Percentiles rank a stretch among this genome's conserved stretches.
These are phyloP conservation scores for Pulveroboletus sp. DNA, from an alignment of 768 basidiomycete genomes.

Conservation along the genomic window DNA sequence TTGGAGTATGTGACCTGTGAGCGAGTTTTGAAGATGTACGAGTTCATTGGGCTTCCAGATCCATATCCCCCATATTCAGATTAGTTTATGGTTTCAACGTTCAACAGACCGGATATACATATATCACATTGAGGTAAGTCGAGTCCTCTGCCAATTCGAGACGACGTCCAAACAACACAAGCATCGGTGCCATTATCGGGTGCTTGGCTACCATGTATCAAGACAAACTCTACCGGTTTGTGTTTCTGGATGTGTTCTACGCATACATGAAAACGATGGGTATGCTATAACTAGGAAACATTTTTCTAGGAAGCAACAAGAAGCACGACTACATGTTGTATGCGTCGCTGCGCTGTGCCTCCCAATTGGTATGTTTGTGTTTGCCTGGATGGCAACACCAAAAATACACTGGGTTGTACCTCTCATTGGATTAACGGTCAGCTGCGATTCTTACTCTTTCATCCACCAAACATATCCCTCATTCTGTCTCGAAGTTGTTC, in stretches of 20 bases:
- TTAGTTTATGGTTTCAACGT: slow-evolving; percentile 55
- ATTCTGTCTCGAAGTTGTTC: slow-evolving; percentile 32
- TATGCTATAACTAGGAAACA: slow-evolving; percentile 23
- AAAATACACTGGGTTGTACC: slow-evolving; percentile 54
- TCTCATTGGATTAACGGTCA: slow-evolving; percentile 19
- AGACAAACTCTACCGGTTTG: slow-evolving; percentile 44
- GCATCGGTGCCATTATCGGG: slow-evolving; percentile 50
- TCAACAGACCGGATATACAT: slow-evolving; percentile 30
- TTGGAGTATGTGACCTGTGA: slow-evolving; percentile 41
- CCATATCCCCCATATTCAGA: slow-evolving; percentile 51
- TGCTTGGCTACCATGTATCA: slow-evolving; percentile 42
- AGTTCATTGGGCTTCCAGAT: slow-evolving; percentile 30
- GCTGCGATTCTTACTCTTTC: neutral
- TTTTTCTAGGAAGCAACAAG: slow-evolving; percentile 32
- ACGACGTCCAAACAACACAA: slow-evolving; percentile 21
- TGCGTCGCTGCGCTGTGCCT: slow-evolving; percentile 50
- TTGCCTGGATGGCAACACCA: slow-evolving; percentile 60
- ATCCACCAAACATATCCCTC: neutral
- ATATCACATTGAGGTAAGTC: slow-evolving; percentile 44
- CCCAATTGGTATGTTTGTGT: slow-evolving; percentile 61
- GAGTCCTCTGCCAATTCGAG: neutral
- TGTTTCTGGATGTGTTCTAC: neutral
- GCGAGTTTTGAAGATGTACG: neutral
- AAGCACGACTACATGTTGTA: slow-evolving; percentile 55
- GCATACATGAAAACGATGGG: slow-evolving; percentile 6